Base-by-base conservation (phyloP, 192 early-diverging fungal genomes). In the Paraglomus brasilianum region DNA sequence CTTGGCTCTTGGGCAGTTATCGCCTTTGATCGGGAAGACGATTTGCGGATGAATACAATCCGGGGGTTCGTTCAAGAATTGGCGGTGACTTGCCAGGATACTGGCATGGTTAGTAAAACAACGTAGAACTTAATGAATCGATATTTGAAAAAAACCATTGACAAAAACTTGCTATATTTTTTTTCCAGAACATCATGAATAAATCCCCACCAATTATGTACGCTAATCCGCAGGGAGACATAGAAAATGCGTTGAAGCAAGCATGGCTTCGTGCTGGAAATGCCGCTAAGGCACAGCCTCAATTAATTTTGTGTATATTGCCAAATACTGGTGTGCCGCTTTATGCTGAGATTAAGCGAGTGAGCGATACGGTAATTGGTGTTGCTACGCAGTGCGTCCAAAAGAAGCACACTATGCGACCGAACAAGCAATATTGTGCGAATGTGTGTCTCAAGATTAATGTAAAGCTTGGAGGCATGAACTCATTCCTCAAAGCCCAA, bases 381-480 rank as follows among this genome's bases (percentile, higher is more conserved):
- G 76, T 96, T 41, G 86, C 91, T 0, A 93, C 93, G 36, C 95
- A 97, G 79, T 97, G 95, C 76, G 85, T 97, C 66, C 93, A 92
- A 69, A 81, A 86, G 15, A 92, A 86, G 74, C 87, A 95, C 65
- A 82, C 92, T 72, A 82, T 82, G 72, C 72, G 80, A 21, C 80
- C 90, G 19, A 94, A 89, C 75, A 74, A 87, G 45, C 95, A 96
- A 80, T 98, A 98, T 82, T 95, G 92, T 69, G 95, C 95, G 14
- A 98, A 98, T 65, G 88, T 98, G 14, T 93, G 89, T 65, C 78
- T 98, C 24, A 98, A 98, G 82, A 86, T 96, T 62, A 98, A 98
- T 77, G 85, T 90, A 39, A 96, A 98, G 81, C 84, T 98, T 7
- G 93, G 95, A 56, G 95, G 94, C 48, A 89, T 88, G 81, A 96